Conservation (phyloP, 2,329 filamentous ascomycete species). For the Xylariomycetidae sp. region DNA sequence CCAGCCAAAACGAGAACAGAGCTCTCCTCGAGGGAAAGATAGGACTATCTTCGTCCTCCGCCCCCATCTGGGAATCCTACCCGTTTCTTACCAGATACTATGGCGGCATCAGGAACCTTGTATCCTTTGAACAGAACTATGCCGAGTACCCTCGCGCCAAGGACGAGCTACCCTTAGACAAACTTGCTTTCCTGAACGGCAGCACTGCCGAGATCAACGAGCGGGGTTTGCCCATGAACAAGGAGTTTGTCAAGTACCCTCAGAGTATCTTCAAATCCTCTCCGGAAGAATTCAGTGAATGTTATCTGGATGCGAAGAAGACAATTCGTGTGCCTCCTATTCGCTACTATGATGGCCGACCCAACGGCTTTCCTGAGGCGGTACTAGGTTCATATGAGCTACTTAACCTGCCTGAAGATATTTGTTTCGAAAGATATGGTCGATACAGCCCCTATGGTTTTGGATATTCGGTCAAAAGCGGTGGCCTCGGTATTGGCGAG, state of each 20-base stretch:
- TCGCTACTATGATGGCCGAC: constrained; percentile 71
- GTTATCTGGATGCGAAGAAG: constrained; percentile 68
- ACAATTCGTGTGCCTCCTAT: constrained; percentile 65
- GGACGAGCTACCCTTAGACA: constrained; percentile 49
- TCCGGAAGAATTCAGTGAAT: constrained; percentile 61
- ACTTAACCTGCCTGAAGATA: constrained; percentile 71
- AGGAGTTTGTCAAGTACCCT: constrained; percentile 45
- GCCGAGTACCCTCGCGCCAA: constrained; percentile 74
- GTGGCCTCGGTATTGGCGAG: constrained; percentile 80
- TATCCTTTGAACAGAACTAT: constrained; percentile 59
- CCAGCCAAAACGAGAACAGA: constrained; percentile 66
- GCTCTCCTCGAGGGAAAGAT: constrained; percentile 51
- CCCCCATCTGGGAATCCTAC: constrained; percentile 78
- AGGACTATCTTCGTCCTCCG: constrained; percentile 47
- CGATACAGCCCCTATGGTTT: constrained; percentile 84
- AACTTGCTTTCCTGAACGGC: constrained; percentile 31
- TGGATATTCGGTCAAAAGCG: constrained; percentile 74
- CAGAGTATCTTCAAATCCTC: constrained; percentile 30
- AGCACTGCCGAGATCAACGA: constrained; percentile 21
- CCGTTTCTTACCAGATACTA: constrained; percentile 85
- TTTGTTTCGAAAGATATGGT: constrained; percentile 92
- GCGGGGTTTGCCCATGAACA: constrained; percentile 40
- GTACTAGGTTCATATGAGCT: constrained; percentile 83
- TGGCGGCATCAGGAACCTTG: constrained; percentile 73
- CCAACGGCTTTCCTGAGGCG: constrained; percentile 78